Evolutionary conservation across 75 land plant species (phyloP).

Genomic region (Cunninghamia lanceolata): DNA sequence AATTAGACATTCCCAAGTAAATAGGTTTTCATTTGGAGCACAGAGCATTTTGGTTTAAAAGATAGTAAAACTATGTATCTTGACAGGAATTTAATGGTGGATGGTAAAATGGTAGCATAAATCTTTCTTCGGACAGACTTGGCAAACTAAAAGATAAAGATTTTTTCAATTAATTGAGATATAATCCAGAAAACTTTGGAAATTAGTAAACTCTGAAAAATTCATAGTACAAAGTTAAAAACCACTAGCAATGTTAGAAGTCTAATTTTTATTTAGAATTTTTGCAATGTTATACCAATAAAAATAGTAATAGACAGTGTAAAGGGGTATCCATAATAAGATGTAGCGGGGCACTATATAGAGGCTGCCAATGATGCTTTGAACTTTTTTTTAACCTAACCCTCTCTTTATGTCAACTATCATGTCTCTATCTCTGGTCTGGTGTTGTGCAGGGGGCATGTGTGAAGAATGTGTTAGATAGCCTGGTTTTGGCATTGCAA

Average conservation of each 20-base stretch:
- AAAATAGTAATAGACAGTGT: not conserved
- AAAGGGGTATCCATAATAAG: not conserved
- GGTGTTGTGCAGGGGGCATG: conserved; percentile 65
- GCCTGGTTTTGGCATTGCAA: conserved; percentile 59
- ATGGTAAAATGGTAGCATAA: not conserved
- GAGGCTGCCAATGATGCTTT: not conserved
- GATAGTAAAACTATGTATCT: not conserved
- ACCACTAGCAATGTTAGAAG: too few species aligned
- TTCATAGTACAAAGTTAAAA: too few species aligned
- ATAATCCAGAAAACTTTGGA: too few species aligned
- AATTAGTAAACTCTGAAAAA: not conserved
- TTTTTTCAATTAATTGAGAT: not conserved
- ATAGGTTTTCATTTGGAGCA: not conserved
- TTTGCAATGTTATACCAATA: too few species aligned
- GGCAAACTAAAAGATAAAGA: not conserved
- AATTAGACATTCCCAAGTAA: not conserved
- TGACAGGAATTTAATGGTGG: not conserved
- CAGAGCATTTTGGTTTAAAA: not conserved
- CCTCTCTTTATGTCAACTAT: conserved; percentile 4
- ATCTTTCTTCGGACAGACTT: not conserved
- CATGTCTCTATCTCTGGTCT: not conserved
- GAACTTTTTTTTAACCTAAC: not conserved
- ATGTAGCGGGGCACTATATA: not conserved
- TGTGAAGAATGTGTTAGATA: conserved; percentile 86
- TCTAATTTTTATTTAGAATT: too few species aligned